Conservation (phyloP, 148 eudicot species). For the Drosera capensis region DNA sequence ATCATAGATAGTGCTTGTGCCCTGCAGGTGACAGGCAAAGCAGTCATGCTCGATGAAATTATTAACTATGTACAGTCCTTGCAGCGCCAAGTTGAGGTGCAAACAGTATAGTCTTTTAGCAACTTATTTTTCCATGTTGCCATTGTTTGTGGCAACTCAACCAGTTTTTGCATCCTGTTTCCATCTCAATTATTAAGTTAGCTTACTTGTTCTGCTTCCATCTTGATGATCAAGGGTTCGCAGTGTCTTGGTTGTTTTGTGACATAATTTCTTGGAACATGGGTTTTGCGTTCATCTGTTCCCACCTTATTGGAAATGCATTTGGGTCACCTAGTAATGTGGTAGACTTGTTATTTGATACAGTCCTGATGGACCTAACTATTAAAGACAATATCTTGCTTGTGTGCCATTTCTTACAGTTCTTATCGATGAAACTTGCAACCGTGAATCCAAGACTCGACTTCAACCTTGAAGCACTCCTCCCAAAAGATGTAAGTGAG, state of each 20-base stretch:
- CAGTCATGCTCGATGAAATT: constrained; percentile 97
- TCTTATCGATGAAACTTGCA: constrained; percentile 95
- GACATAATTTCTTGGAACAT: no score
- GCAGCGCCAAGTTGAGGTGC: constrained; percentile 96
- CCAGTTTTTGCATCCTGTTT: no score
- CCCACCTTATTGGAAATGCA: not conserved
- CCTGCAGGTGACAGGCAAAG: constrained; percentile 92
- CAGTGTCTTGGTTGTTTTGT: no score
- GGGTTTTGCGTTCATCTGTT: not conserved
- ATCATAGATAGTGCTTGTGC: not conserved
- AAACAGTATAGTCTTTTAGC: not conserved
- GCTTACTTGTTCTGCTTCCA: no score
- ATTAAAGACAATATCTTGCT: not conserved
- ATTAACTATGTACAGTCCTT: constrained; percentile 95
- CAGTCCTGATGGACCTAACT: not conserved
- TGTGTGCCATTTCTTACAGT: constrained; percentile 37
- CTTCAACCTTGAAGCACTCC: constrained; percentile 55
- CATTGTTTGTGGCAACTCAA: no score
- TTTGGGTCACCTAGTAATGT: not conserved
- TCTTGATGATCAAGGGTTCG: no score
- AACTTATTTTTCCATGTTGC: not conserved
- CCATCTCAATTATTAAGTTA: no score
- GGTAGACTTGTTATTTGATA: not conserved
- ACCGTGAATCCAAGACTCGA: constrained; percentile 82
- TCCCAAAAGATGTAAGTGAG: constrained; percentile 74